Base-by-base conservation (phyloP, 352 stramenopile genomes). In the Phytopythium cucurbitacearum region DNA sequence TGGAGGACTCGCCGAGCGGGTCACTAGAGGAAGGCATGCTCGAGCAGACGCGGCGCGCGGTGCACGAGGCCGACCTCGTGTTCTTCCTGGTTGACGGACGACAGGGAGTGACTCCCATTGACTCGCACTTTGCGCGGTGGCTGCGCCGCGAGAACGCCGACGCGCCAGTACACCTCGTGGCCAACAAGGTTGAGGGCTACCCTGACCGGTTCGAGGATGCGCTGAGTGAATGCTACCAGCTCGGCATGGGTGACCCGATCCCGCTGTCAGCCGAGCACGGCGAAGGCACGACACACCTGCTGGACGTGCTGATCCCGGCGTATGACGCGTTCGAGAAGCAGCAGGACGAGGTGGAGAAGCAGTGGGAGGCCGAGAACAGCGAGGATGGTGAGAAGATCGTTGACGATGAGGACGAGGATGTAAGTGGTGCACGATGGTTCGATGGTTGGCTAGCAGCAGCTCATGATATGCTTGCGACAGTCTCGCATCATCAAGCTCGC, bases 1-100 rank as follows among this genome's bases (percentile, higher is more conserved):
- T 93, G 3, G 83, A 84, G 56, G 83, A 93, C 34, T 73, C 80
- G 28, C 80, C 80, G 4, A 71, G 62, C 0, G 80, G 82, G 49
- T 67, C 67, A 55, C 43, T 93, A 42, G 82, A 93, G 64, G 63
- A 82, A 60, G 82, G 82, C 39, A 93, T 93, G 80, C 65, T 93
- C 15, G 67, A 83, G 48, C 83, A 93, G 69, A 91, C 80, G 38
- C 61, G 76, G 45, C 70, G 75, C 7, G 83, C 83, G 1, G 70
- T 93, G 40, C 80, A 93, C 49, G 83, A 93, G 40, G 80, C 80
- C 4, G 77, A 93, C 52, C 50, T 93, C 33, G 69, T 91, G 12
- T 87, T 93, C 53, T 93, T 93, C 51, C 56, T 93, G 15, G 69
- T 93, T 16, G 83, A 93, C 52, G 83, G 80, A 5, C 78, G 83